Evolutionary conservation across 768 basidiomycete species (phyloP), one percentile per base, ranked within the genome.

Genomic region (Lepiota brunneoincarnata): DNA sequence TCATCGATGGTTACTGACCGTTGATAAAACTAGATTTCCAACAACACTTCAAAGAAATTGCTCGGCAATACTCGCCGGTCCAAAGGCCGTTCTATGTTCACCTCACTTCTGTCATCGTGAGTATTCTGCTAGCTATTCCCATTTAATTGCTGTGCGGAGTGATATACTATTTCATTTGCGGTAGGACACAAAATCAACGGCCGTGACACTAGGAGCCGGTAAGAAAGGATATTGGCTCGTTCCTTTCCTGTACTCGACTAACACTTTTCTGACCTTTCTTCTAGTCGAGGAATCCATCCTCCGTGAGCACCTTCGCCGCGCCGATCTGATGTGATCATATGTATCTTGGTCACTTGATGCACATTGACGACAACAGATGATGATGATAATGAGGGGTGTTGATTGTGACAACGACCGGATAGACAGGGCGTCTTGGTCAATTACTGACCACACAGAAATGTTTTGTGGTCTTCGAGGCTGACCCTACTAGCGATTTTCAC

Each of bases 31-130:
- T 50, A 91, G 89, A 91, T 67, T 89, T 92, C 68, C 83, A 86
- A 59, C 81, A 85, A 54, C 87, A 90, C 63, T 91, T 92, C 68
- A 87, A 81, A 63, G 89, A 91, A 49, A 86, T 89, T 35, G 76
- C 78, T 42, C 82, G 78, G 58, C 74, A 76, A 40, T 70, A 77
- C 58, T 89, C 89, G 1, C 84, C 86, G 11, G 74, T 79, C 21
- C 77, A 80, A 38, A 79, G 89, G 4, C 78, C 82, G 0, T 89
- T 89, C 67, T 86, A 82, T 59, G 76, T 84, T 49, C 85, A 90
- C 72, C 74, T 87, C 36, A 91, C 89, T 34, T 87, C 87, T 46
- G 87, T 90, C 46, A 81, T 91, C 58, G 89, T 91, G 64, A 68
- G 87, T 76, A 20, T 58, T 46, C 36, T 48, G 28, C 42, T 15